phyloP scores from a whole-genome alignment of 2,329 filamentous ascomycete species.

The Purpureocillium lavendulum region DNA sequence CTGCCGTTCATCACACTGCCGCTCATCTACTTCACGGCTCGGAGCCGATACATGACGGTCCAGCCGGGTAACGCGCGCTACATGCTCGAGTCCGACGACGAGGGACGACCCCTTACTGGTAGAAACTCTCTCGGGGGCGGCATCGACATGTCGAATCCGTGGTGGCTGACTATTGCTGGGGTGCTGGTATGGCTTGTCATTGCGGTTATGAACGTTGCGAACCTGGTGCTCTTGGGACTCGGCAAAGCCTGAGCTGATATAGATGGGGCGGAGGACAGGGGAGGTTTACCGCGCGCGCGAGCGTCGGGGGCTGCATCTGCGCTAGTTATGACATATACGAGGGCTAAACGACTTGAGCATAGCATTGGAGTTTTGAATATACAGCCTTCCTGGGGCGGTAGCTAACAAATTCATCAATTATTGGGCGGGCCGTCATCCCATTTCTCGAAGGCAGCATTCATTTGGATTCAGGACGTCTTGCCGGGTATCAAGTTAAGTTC shows the following conservation, averaged over 20 bases:
- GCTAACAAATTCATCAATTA: no score
- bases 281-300: no score
- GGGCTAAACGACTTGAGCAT: no score
- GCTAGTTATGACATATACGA: no score
- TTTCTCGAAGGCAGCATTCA: no score
- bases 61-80: constrained; percentile 31
- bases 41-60: constrained; percentile 73
- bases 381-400: no score
- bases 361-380: no score
- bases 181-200: constrained; percentile 65
- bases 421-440: no score
- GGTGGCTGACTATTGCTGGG: constrained; percentile 48
- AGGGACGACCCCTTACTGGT: background rate
- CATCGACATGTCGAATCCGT: constrained; percentile 64
- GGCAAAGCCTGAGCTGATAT: constrained; percentile 7
- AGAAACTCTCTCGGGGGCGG: constrained; percentile 3
- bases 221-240: constrained; percentile 55
- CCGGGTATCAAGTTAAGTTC: no score
- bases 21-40: constrained; percentile 77
- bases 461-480: no score
- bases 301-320: no score
- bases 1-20: constrained; percentile 78
- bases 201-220: constrained; percentile 69
- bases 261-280: no score
- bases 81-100: constrained; percentile 17